These are phyloP conservation scores for Stemphylium vesicarium DNA, from an alignment of 2,329 filamentous ascomycete genomes.

Conservation along the genomic window DNA sequence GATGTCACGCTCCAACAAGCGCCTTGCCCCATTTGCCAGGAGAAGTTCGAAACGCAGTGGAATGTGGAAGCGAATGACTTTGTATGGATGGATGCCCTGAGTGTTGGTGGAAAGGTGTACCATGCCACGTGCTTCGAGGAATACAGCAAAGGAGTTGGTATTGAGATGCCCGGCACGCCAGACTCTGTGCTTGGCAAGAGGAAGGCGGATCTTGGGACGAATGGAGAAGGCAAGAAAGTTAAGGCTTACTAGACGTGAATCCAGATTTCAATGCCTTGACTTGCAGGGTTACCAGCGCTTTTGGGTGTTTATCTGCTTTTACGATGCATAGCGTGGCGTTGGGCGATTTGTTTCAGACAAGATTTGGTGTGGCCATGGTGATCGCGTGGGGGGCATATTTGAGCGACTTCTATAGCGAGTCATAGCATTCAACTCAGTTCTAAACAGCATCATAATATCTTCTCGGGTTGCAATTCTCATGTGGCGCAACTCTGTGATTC, in stretches of 20 bases:
- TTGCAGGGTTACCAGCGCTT: not conserved
- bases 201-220: constrained; percentile 37
- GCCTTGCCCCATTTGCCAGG: constrained; percentile 91
- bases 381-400: not conserved
- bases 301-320: not conserved
- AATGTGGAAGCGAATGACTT: constrained; percentile 93
- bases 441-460: not conserved
- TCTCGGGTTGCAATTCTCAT: too few relatives aligned
- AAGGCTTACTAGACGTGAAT: constrained; percentile 23
- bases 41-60: constrained; percentile 92
- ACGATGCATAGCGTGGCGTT: constrained; percentile 24
- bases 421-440: not conserved
- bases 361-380: not conserved
- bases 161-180: constrained; percentile 43
- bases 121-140: constrained; percentile 91
- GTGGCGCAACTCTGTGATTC: not conserved
- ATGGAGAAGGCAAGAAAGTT: constrained; percentile 41
- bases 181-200: constrained; percentile 48
- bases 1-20: constrained; percentile 75
- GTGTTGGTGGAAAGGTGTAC: constrained; percentile 79
- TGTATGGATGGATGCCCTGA: constrained; percentile 90
- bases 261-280: not conserved
- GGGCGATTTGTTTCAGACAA: not conserved
- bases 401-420: not conserved
- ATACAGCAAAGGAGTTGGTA: constrained; percentile 44